phyloP scores from a whole-genome alignment of 2,329 filamentous ascomycete genomes.

The Cladosporium austrohemisphaericum region DNA sequence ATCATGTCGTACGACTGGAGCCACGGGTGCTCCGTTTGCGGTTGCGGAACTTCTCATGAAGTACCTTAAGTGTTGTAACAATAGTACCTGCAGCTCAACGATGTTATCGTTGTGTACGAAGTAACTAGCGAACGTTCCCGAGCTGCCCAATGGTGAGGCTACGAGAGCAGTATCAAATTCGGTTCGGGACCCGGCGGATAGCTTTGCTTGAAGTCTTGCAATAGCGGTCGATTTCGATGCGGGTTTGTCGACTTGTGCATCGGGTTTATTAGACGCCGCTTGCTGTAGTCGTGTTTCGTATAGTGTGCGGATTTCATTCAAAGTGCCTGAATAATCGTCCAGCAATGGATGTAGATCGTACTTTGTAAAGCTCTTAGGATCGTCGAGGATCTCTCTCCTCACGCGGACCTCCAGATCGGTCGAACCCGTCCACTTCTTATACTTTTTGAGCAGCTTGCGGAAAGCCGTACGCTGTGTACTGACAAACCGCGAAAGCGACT shows the following conservation, averaged over 20 bases:
- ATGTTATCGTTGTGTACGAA: slow-evolving; percentile 54
- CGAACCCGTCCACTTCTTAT: slow-evolving; percentile 82
- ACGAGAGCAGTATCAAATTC: slow-evolving; percentile 50
- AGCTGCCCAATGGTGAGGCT: slow-evolving; percentile 44
- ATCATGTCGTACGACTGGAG: slow-evolving; percentile 19
- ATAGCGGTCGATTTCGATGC: slow-evolving; percentile 24
- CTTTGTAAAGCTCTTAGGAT: slow-evolving; percentile 68
- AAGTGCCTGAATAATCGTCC: slow-evolving; percentile 46
- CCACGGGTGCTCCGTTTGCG: slow-evolving; percentile 19
- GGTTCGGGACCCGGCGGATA: slow-evolving; percentile 39
- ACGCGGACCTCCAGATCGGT: slow-evolving; percentile 62
- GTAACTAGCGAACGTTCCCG: slow-evolving; percentile 47
- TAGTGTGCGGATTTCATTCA: slow-evolving; percentile 43
- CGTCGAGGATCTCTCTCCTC: slow-evolving; percentile 60
- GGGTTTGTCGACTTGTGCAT: slow-evolving; percentile 12
- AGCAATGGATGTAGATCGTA: slow-evolving; percentile 57
- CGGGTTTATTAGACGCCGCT: slow-evolving; percentile 16
- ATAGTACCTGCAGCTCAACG: slow-evolving; percentile 50
- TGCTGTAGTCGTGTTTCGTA: slow-evolving; percentile 37
- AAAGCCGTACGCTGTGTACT: slow-evolving; percentile 72
- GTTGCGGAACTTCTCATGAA: slow-evolving; percentile 28
- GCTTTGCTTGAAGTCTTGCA: slow-evolving; percentile 36
- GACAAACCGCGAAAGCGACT: slow-evolving; percentile 67
- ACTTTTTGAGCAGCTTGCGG: slow-evolving; percentile 80
- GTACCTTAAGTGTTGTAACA: slow-evolving; percentile 48